A percentile compares a stretch with the other conserved stretches of the same genome.
Evolutionary conservation across 2,329 filamentous ascomycete species (phyloP).

Genomic region (Cladophialophora immunda): DNA sequence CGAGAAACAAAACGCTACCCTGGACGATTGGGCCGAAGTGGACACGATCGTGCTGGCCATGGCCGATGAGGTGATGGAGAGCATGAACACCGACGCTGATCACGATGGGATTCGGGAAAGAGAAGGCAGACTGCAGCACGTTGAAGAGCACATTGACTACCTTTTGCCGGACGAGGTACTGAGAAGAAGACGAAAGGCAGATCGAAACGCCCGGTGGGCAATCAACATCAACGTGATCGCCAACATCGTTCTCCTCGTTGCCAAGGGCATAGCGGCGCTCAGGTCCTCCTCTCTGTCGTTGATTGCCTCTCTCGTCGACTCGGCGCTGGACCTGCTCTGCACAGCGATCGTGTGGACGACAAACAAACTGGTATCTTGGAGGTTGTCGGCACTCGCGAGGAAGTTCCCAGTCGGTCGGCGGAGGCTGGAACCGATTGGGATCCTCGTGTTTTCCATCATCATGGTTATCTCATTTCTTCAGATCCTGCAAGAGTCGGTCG

Average conservation of each 20-base stretch:
- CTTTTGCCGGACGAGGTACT: conserved; percentile 66
- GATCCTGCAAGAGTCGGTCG: conserved; percentile 68
- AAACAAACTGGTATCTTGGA: conserved; percentile 67
- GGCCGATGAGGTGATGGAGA: conserved; percentile 68
- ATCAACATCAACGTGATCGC: conserved; percentile 69
- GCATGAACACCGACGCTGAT: conserved; percentile 67
- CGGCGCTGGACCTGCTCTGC: conserved; percentile 67
- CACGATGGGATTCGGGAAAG: conserved; percentile 65
- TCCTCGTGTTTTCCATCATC: conserved; percentile 69
- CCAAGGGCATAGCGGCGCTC: conserved; percentile 64
- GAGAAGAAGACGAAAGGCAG: conserved; percentile 56
- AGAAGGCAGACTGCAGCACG: conserved; percentile 59
- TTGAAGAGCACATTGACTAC: conserved; percentile 60
- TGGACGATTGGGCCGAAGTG: conserved; percentile 68
- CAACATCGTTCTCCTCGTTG: conserved; percentile 65
- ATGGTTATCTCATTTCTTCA: conserved; percentile 71
- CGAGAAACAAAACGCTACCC: conserved; percentile 61
- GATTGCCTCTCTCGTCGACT: conserved; percentile 69
- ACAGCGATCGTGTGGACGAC: conserved; percentile 69
- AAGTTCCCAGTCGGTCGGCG: conserved; percentile 67
- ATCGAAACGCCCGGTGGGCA: conserved; percentile 62
- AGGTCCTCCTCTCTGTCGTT: conserved; percentile 68
- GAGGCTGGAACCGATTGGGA: conserved; percentile 68
- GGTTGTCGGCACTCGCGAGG: conserved; percentile 58
- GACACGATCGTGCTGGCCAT: conserved; percentile 65